Evolutionary conservation across 305 asterid species (phyloP).

Genomic region (Striga hermonthica): DNA sequence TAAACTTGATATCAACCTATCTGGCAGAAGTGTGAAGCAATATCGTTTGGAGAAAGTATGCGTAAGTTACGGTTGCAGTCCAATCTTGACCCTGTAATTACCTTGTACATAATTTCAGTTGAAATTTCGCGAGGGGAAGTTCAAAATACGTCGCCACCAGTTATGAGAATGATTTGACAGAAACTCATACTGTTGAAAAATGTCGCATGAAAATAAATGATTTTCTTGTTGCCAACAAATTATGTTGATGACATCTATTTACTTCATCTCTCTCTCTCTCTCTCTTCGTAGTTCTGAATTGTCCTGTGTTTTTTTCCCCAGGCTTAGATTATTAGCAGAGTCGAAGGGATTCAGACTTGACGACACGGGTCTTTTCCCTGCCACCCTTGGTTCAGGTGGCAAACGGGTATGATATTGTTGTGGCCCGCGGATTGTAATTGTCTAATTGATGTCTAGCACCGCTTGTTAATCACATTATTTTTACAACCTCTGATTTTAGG

Average conservation of each 20-base stretch:
- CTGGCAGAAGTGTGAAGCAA: conserved; percentile 6
- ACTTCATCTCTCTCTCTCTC: background rate
- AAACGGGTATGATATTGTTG: conserved; percentile 49
- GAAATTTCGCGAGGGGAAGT: conserved; percentile 1
- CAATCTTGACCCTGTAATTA: background rate
- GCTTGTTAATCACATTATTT: conserved; percentile 5
- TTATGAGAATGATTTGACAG: background rate
- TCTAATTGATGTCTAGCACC: background rate
- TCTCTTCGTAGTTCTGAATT: conserved; percentile 1
- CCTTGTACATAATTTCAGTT: background rate
- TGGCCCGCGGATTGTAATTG: background rate
- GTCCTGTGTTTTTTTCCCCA: conserved; percentile 29
- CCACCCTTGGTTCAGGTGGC: conserved; percentile 62
- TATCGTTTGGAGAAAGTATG: background rate
- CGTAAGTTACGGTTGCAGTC: background rate
- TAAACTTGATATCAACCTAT: background rate
- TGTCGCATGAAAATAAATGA: background rate
- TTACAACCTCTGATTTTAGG: conserved; percentile 37
- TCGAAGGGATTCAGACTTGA: conserved; percentile 87
- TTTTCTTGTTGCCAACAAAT: background rate
- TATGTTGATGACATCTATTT: background rate
- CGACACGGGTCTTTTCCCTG: conserved; percentile 90
- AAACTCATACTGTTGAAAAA: background rate
- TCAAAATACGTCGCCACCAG: background rate
- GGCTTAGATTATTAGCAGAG: conserved; percentile 84